Evolutionary conservation across 2,329 filamentous ascomycete genomes (phyloP), one percentile per base, ranked within the genome.

Genomic region (Xylariales sp.): DNA sequence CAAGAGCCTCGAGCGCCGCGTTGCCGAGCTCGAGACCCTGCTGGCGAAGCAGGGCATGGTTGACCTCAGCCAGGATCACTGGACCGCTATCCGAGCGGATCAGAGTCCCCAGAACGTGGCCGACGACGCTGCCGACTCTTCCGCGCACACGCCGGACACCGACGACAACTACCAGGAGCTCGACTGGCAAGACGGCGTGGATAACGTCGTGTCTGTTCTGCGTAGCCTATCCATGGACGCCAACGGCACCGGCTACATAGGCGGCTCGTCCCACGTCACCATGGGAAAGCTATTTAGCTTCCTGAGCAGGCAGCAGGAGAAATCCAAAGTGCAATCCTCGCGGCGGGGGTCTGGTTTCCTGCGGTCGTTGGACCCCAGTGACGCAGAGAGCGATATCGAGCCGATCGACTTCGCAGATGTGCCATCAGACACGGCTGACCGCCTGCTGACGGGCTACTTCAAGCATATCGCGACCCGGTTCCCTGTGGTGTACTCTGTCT

Each of bases 201-300:
- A 81, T 47, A 71, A 75, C 8, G 75, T 90, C 32, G 80, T 91
- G 38, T 73, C 64, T 16, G 68, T 67, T 29, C 52, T 78, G 42
- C 59, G 73, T 28, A 50, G 45, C 4, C 52, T 76, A 3, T 72
- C 74, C 44, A 60, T 59, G 13, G 62, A 72, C 15, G 33, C 27
- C 7, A 41, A 37, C 28, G 39, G 39, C 1, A 29, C 27, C 2
- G 39, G 33, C 2, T 41, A 41, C 17, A 37, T 32, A n/a, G 39
- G 39, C n/a, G 25, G 24, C 12, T 23, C 39, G 10, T 37, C 39
- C 4, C 39, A 41, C 19, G 15, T 37, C 14, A 37, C 39, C 7
- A 31, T 37, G 33, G 39, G 39, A 11, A 41, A 28, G n/a, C 21
- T 41, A 11, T 32, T 41, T 24, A 29, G 33, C 25, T 32, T 31